Evolutionary conservation across 768 basidiomycete species (phyloP), one percentile per base, ranked within the genome.

Genomic region (Inosperma sp.): DNA sequence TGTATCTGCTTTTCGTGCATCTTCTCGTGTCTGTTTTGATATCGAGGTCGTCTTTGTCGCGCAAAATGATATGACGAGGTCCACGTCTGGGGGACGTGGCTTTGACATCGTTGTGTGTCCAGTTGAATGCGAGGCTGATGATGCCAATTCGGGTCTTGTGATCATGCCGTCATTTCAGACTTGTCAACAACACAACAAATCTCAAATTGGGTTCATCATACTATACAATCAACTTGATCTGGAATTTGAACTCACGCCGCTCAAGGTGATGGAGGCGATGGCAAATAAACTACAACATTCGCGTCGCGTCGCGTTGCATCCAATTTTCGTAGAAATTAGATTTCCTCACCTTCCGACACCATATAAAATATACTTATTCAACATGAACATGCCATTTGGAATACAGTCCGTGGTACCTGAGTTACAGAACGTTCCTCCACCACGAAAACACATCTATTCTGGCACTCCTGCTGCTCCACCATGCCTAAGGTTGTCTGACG

Each of bases 41-140:
- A 80, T 59, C 1, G 72, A 72, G 6, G 70, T 68, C 27, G 75
- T 71, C 42, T 72, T 70, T 2, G 76, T 68, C 1, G 82, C 77
- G 37, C 78, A 77, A 61, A 91, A 90, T 36, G 86, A 72, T 53
- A 92, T 70, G 44, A 91, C 81, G 25, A 90, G 73, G 68, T 92
- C 87, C 41, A 87, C 82, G 49, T 81, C 74, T 12, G 80, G 82
- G 7, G 64, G 60, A 41, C 55, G 52, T 29, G 33, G 36, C 16
- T 58, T 54, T 25, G 57, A 10, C 63, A 62, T 65, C 19, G 35
- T 48, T 44, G 39, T 45, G 41, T 21, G 16, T 19, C 37, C 17
- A 29, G 14, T 49, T 22, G 13, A 23, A 35, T n/a, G n/a, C n/a
- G n/a, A n/a, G n/a, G n/a, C n/a, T n/a, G n/a, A n/a, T n/a, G n/a